Base-by-base conservation (phyloP, 2,329 filamentous ascomycete genomes). In the Thelonectria olida region DNA sequence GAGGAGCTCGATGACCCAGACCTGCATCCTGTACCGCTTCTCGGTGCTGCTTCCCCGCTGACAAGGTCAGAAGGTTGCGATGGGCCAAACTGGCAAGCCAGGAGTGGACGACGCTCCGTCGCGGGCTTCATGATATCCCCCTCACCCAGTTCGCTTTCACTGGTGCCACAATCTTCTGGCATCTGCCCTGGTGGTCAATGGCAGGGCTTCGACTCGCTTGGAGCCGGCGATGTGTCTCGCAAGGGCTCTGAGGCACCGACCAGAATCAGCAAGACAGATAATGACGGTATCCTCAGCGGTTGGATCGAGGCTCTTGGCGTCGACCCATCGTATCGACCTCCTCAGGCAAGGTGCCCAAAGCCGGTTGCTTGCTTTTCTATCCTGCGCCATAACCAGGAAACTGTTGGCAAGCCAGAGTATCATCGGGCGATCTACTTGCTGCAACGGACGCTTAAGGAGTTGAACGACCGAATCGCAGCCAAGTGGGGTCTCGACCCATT, bases 281-380 rank as follows among this genome's bases (percentile, higher is more conserved):
- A 88, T 20, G 80, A 86, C 34, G 90, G 90, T 9, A 87, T 85
- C 22, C 80, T 93, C 25, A 90, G 88, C 62, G 91, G 92, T 6
- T 97, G 91, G 89, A 96, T 98, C 64, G 93, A 97, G 74, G 93
- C 93, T 1, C 79, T 97, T 7, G 96, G 93, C 28, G 92, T 98
- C n/a, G 96, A 98, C 74, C 82, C 89, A 15, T 86, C 85, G 2
- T 99, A 98, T 74, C 88, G 90, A 59, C 90, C 96, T 44, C 94
- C 94, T 1, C 80, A 84, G 1, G 92, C 96, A 70, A 87, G 85
- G 58, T 80, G 84, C 8, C 81, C 88, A 17, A 96, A 92, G 75
- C 80, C 84, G 75, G 88, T 96, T 41, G 95, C 95, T 50, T 97
- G 94, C 79, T 93, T 98, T 76, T 98, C 97, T 73, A 80, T 97